phyloP scores from a whole-genome alignment of 805 yeast species.

The Lipomyces kockii region DNA sequence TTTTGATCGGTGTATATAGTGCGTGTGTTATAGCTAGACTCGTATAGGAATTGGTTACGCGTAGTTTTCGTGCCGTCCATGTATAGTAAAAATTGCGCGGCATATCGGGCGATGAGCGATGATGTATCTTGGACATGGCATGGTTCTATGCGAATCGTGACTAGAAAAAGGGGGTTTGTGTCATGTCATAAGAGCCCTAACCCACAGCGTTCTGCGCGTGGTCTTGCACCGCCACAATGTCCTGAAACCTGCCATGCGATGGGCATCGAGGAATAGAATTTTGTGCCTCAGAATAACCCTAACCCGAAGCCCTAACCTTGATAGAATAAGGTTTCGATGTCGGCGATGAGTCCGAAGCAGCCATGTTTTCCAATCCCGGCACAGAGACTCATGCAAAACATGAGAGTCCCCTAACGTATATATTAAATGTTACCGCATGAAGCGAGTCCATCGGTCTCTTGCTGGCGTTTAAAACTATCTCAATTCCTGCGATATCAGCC shows the following conservation, averaged over 20 bases:
- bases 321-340: background rate
- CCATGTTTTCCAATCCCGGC: background rate
- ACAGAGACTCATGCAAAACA: no score
- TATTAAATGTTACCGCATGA: background rate
- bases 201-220: background rate
- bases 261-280: background rate
- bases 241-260: background rate
- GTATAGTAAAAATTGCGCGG: no score
- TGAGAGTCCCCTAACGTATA: no score
- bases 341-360: background rate
- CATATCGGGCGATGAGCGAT: no score
- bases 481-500: background rate
- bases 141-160: no score
- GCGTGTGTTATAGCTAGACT: background rate
- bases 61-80: background rate
- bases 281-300: background rate
- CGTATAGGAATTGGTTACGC: background rate
- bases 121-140: no score
- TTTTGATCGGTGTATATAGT: no score
- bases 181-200: background rate
- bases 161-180: no score
- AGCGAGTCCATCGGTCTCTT: no score
- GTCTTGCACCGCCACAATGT: background rate
- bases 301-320: constrained; percentile 15
- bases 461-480: no score